Conservation (phyloP, 2,329 filamentous ascomycete genomes). For the Aspergillus pseudoterreus region DNA sequence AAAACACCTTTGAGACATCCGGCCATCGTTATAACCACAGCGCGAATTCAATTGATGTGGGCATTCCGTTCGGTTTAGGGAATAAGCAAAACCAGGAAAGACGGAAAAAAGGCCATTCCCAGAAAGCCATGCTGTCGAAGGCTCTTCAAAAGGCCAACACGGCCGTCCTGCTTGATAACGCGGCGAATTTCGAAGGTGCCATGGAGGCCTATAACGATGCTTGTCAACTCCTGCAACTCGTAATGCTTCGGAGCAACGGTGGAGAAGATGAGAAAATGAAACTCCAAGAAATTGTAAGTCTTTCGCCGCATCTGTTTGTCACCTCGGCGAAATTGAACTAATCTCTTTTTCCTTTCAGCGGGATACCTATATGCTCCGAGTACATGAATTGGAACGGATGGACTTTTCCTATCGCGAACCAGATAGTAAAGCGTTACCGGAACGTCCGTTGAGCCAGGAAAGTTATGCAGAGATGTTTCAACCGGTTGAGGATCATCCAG, state of each 20-base stretch:
- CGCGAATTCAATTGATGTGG: constrained; percentile 22
- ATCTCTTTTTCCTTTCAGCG: constrained; percentile 50
- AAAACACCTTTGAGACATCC: constrained; percentile 1
- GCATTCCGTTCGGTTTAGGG: constrained; percentile 22
- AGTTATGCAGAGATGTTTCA: constrained; percentile 42
- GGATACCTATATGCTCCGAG: constrained; percentile 84
- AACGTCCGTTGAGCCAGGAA: constrained; percentile 61
- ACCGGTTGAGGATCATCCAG: constrained; percentile 32
- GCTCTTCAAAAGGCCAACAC: constrained; percentile 94
- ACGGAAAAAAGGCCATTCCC: constrained; percentile 56
- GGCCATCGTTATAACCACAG: constrained; percentile 10
- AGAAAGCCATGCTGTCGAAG: constrained; percentile 96
- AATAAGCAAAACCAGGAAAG: constrained; percentile 25
- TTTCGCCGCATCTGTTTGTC: not conserved
- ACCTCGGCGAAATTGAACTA: constrained; percentile 7
- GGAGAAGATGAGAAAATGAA: constrained; percentile 80
- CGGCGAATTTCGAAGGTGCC: constrained; percentile 87
- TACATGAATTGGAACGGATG: constrained; percentile 78
- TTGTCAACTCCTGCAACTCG: constrained; percentile 80
- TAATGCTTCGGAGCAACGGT: constrained; percentile 77
- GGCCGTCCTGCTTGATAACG: constrained; percentile 92
- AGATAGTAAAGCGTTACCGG: constrained; percentile 73
- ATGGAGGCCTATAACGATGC: constrained; percentile 89
- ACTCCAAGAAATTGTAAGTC: constrained; percentile 84
- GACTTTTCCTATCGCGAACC: constrained; percentile 46